Base-by-base conservation (phyloP, 2,329 filamentous ascomycete species). In the Clonostachys byssicola region DNA sequence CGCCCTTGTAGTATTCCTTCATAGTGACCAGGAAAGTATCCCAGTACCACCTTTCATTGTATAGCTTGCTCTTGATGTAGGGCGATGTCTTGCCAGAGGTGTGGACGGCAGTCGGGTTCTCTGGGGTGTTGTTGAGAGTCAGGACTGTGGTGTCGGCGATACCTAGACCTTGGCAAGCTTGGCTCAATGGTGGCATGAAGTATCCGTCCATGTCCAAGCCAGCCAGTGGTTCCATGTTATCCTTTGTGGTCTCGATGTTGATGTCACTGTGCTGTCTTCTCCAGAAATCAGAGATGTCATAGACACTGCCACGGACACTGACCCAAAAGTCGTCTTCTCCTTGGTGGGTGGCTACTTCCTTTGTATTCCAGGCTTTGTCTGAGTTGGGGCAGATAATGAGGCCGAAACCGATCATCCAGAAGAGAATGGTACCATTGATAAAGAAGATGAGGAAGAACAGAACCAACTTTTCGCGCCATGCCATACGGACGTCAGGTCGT, bases 401-500 rank as follows among this genome's bases (percentile, higher is more conserved):
- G 34, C 92, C 92, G 57, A 99, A 94, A 38, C 71, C 81, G 52
- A 96, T 80, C 57, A 99, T 96, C 80, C 90, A 96, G 71, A 99
- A 99, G 49, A 96, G 76, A 51, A 99, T 81, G 30, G 81, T 61
- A 38, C 63, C 90, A 67, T 99, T 99, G 55, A 95, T 68, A 12
- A 99, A 58, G 33, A 88, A 63, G 56, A 99, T 97, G 45, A 96
- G 58, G 49, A 88, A 73, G 42, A 92, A 83, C 12, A 99, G 73
- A 0, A 94, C 86, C 12, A 99, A 45, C 68, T 99, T 99, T 61
- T 99, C 94, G 66, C 94, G 82, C 94, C 94, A 99, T 0, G 94
- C 94, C 82, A 96, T 88, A 23, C 94, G 88, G 9, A 99, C 90
- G 68, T 99, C 94, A 2, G 92, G 94, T 47, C 94, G 85, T 70